Evolutionary conservation across 305 asterid genomes (phyloP), one percentile per base, ranked within the genome.

Genomic region (Solanum hybrid): DNA sequence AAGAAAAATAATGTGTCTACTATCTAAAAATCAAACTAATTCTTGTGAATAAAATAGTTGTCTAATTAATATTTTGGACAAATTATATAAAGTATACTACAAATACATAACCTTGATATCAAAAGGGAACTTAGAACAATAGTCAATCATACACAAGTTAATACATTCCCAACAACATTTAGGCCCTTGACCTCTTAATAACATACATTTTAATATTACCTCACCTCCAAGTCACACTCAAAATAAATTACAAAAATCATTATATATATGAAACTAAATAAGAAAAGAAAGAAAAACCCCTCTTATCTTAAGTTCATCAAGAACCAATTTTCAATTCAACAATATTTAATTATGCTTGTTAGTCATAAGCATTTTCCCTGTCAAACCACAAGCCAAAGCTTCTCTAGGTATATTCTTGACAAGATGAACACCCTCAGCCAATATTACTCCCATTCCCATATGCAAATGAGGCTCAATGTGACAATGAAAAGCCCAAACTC

Each of bases 401-500:
- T 91, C 94, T n/a, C 40, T 71, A 3, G 99, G 98, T 2, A 96
- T 73, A 78, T 77, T 84, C 31, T n/a, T 37, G 1, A 95, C 24
- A 5, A 51, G 93, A 0, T 73, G 88, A n/a, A 93, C 92, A 0
- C 96, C 98, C 85, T 96, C 98, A 0, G 96, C 98, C 6, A 96
- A 95, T 69, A 96, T 93, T 0, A 93, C 96, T 0, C 97, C 98
- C 98, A 96, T 96, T 9, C 99, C 99, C 94, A 95, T 88, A 89
- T 95, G 96, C 92, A 95, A 88, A 46, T 96, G 99, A 0, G 98
- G 95, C 24, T 96, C 99, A 6, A 96, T 95, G 27, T 96, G 99
- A 37, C 98, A 96, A 85, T 96, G 99, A 22, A 96, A 95, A 8
- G 96, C 97, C 99, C 98, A 97, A 36, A 89, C 98, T 22, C 98